These are phyloP conservation scores for Emericellopsis terricola DNA, from an alignment of 495 filamentous ascomycete genomes.

Conservation along the genomic window DNA sequence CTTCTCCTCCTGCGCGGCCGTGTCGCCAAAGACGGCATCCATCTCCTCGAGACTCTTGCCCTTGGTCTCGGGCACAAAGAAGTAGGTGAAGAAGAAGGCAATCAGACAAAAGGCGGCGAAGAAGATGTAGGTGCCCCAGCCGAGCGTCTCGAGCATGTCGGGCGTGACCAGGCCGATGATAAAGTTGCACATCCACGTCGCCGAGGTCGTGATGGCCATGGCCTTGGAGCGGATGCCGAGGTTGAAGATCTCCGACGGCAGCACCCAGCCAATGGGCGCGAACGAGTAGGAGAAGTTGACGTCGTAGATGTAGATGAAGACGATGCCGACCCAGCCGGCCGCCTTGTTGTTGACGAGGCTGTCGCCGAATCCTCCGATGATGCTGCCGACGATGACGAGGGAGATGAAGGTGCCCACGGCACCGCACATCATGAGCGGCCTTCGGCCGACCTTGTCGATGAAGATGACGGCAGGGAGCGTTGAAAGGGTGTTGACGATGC, in stretches of 20 bases:
- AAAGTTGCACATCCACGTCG: slow-evolving; percentile 31
- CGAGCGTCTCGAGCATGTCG: slow-evolving; percentile 36
- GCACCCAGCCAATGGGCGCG: slow-evolving; percentile 18
- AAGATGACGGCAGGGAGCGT: slow-evolving; percentile 11
- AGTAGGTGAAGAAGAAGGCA: slow-evolving; percentile 6
- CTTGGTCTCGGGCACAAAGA: slow-evolving; percentile 11
- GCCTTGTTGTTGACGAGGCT: slow-evolving; percentile 25
- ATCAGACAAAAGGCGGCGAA: slow-evolving; percentile 25
- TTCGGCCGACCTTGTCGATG: slow-evolving; percentile 2
- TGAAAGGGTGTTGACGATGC: slow-evolving; percentile 27
- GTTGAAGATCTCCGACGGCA: slow-evolving; percentile 38
- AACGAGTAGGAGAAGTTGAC: slow-evolving; percentile 36
- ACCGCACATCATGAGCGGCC: slow-evolving; percentile 11
- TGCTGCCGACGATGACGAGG: slow-evolving; percentile 34
- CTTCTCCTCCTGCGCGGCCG: slow-evolving; percentile 7
- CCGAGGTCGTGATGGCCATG: slow-evolving; percentile 30
- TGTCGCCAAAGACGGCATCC: slow-evolving; percentile 13
- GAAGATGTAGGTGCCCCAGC: slow-evolving; percentile 49
- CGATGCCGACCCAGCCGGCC: slow-evolving; percentile 39
- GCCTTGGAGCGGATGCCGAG: slow-evolving; percentile 35
- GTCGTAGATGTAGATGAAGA: slow-evolving; percentile 44
- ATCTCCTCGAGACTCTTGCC: slow-evolving; percentile 16
- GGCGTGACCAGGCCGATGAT: slow-evolving; percentile 44
- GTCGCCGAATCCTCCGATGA: slow-evolving; percentile 31
- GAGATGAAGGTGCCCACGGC: slow-evolving; percentile 21